Evolutionary conservation across 352 stramenopile genomes (phyloP).

Genomic region (Phytophthora sansomeana): DNA sequence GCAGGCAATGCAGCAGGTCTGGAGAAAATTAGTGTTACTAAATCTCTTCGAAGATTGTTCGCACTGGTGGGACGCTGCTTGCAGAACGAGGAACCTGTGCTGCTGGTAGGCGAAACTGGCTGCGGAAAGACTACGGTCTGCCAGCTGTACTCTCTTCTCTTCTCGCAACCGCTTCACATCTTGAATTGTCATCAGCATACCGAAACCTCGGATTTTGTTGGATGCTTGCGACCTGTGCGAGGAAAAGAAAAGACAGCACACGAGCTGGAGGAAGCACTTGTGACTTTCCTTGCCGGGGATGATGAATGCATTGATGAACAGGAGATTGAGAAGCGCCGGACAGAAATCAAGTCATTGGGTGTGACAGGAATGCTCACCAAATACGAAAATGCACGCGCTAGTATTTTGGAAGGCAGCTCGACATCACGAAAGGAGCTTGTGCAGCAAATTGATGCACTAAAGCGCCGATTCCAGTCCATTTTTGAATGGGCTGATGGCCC

Average conservation of each 20-base stretch:
- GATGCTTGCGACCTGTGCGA: slow-evolving; percentile 96
- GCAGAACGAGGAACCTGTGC: slow-evolving; percentile 97
- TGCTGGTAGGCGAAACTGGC: slow-evolving; percentile 99
- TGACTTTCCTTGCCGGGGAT: slow-evolving; percentile 39
- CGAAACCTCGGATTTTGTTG: slow-evolving; percentile 98
- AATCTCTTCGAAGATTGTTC: slow-evolving; percentile 95
- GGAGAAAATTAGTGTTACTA: slow-evolving; percentile 90
- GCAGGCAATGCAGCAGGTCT: slow-evolving; percentile 80
- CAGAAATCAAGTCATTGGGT: slow-evolving; percentile 31
- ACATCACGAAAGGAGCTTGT: slow-evolving; percentile 29
- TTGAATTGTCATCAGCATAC: slow-evolving; percentile 99
- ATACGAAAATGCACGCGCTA: slow-evolving; percentile 40
- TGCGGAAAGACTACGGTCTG: slow-evolving; percentile 99
- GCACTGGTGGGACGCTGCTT: slow-evolving; percentile 96
- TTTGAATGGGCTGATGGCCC: slow-evolving; percentile 99
- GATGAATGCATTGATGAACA: slow-evolving; percentile 32
- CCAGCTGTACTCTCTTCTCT: slow-evolving; percentile 97
- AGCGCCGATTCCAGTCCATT: slow-evolving; percentile 88
- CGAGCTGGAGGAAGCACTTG: slow-evolving; percentile 59
- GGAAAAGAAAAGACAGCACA: slow-evolving; percentile 87
- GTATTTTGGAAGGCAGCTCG: slow-evolving; percentile 22
- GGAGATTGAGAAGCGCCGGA: slow-evolving; percentile 27
- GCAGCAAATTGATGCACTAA: slow-evolving; percentile 65
- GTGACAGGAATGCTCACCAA: slow-evolving; percentile 40
- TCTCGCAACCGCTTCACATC: slow-evolving; percentile 95